Evolutionary conservation across 108 stramenopile genomes (phyloP), one percentile per base, ranked within the genome.

Genomic region (Cyclotella distinguenda): DNA sequence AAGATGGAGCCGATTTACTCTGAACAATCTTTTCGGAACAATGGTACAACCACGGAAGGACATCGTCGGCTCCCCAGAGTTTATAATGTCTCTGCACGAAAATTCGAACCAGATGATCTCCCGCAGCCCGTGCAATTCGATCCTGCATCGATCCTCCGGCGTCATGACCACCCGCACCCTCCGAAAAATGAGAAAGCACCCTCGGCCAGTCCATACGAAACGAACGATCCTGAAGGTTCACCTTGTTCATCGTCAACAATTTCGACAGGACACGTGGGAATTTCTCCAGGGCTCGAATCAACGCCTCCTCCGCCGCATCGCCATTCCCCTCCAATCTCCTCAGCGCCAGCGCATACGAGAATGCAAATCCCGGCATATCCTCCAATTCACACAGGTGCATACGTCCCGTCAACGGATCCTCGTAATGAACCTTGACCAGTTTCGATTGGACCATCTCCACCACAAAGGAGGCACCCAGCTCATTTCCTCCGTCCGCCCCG

Each of bases 261-360:
- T 70, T 74, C 8, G 70, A 25, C 28, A 79, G 52, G 15, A 79
- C 62, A 31, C 38, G 19, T 0, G 78, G 78, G 35, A 74, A 79
- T 27, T 18, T 31, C 18, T 38, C 27, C 18, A 79, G 31, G 13
- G 78, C 78, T 7, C 46, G 15, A 4, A 62, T 36, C 57, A 79
- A 58, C 0, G 78, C 78, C 33, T 79, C 78, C 13, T 70, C 63
- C 3, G 75, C 75, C 13, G 44, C 43, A 13, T 57, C 52, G 6
- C 50, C 33, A n/a, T 48, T 36, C 22, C 43, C 27, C 13, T 67
- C 66, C 11, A 72, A 66, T n/a, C 69, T 44, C 15, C 60, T 58
- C 18, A 90, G 66, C 4, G 92, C 92, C 49, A 94, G 50, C 3
- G 92, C 89, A 77, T 89, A 89, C 22, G 86, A 86, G 60, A 63